Conservation (phyloP, 2,329 filamentous ascomycete genomes). For the Coniochaeta hoffmannii region DNA sequence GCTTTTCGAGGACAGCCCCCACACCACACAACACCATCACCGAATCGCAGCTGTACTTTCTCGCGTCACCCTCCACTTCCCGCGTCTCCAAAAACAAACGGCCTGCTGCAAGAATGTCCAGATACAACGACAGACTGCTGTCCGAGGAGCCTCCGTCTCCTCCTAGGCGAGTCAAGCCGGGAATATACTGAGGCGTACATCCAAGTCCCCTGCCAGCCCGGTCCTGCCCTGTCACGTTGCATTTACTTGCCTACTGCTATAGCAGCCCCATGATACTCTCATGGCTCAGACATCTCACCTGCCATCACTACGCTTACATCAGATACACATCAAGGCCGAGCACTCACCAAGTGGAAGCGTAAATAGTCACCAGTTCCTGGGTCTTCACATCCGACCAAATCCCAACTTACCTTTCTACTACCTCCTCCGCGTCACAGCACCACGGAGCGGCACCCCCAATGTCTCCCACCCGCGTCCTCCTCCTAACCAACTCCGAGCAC, state of each 20-base stretch:
- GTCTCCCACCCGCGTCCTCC: conserved; percentile 22
- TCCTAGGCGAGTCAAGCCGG: background rate
- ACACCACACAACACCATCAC: background rate
- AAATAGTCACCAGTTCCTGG: no score
- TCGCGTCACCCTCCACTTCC: background rate
- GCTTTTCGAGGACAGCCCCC: background rate
- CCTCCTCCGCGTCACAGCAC: background rate
- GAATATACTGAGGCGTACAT: background rate
- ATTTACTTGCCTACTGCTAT: background rate
- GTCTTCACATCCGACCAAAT: no score
- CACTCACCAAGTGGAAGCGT: no score
- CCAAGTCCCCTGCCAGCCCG: background rate
- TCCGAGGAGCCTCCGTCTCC: background rate
- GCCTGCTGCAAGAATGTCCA: background rate
- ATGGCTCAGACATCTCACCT: background rate
- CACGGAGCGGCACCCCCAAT: background rate
- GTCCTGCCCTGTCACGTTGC: background rate
- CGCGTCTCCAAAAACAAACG: background rate
- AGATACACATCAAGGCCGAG: no score
- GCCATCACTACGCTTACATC: background rate
- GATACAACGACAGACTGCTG: background rate
- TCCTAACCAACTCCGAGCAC: conserved; percentile 23
- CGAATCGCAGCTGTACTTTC: background rate
- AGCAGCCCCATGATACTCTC: background rate
- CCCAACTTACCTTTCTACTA: background rate